Conservation (phyloP, 495 filamentous ascomycete genomes). For the Bacidia gigantensis region DNA sequence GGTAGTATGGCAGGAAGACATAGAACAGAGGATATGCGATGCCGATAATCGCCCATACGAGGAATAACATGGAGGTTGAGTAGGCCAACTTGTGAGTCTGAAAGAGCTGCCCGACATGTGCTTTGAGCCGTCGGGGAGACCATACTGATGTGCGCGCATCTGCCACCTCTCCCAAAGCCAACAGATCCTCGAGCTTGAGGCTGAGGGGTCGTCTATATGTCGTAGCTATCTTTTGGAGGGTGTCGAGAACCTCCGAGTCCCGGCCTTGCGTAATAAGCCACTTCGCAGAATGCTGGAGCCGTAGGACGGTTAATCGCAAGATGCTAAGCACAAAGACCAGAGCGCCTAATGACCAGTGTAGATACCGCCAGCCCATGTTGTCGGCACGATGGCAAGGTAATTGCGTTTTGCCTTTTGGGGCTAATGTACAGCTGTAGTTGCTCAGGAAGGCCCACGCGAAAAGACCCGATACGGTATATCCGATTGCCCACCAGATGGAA, state of each 20-base stretch:
- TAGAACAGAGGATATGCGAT: constrained; percentile 58
- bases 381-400: neutral
- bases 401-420: neutral
- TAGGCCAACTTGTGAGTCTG: constrained; percentile 44
- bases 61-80: constrained; percentile 51
- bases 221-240: constrained; percentile 44
- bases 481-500: constrained; percentile 24
- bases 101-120: constrained; percentile 52
- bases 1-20: constrained; percentile 46
- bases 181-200: constrained; percentile 23
- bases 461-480: constrained; percentile 27
- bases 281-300: constrained; percentile 57
- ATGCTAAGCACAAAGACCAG: constrained; percentile 54
- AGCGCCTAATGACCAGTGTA: constrained; percentile 44
- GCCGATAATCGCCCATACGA: constrained; percentile 57
- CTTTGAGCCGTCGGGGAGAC: constrained; percentile 21
- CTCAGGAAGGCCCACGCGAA: constrained; percentile 30
- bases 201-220: constrained; percentile 50
- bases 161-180: neutral
- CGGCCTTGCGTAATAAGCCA: constrained; percentile 52
- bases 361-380: constrained; percentile 27
- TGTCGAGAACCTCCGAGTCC: constrained; percentile 46
- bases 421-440: constrained; percentile 22
- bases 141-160: constrained; percentile 1
- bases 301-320: constrained; percentile 52